Base-by-base conservation (phyloP, 352 stramenopile species). In the Phytophthora fragariae region DNA sequence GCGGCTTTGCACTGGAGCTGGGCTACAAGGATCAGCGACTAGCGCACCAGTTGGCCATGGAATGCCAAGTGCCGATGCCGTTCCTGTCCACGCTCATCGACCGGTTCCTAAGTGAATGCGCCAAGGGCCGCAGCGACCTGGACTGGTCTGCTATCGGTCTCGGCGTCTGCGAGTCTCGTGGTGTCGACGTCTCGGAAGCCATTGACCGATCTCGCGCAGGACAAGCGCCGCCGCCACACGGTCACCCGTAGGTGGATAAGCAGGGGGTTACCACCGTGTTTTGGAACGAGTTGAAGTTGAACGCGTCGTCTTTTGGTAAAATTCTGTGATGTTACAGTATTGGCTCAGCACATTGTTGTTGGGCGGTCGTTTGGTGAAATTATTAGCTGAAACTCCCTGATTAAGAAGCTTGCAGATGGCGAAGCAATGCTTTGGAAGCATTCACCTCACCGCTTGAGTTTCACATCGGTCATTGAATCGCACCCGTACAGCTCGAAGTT, bases 111-210 rank as follows among this genome's bases (percentile, higher is more conserved):
- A 83, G 83, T 62, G 81, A 91, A 52, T 80, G 72, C 15, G 88
- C 82, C 35, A 85, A 86, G 60, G 87, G 84, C 29, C 77, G 87
- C 33, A 82, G 72, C 44, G 82, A 91, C 29, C 63, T 96, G 12
- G 89, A 96, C 64, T 96, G 88, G 89, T 92, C 81, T 4, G 89
- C 86, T 2, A 90, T 95, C 52, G 85, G 82, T 3, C 77, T 95
- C 7, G 79, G 77, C 0, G 82, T 86, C 10, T 88, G 74, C 52
- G 84, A 90, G 44, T 84, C 88, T 2, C 81, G 77, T 17, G 88
- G 88, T 2, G 80, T 92, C 21, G 79, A 94, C 52, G 81, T 91
- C 17, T 78, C 79, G 14, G 65, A 65, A 2, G 79, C 79, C 14
- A 72, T 89, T 49, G 57, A 76, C 41, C 71, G 69, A 1, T 73